phyloP scores from a whole-genome alignment of 1,139 yeast species.

The Arxiozyma heterogenica region DNA sequence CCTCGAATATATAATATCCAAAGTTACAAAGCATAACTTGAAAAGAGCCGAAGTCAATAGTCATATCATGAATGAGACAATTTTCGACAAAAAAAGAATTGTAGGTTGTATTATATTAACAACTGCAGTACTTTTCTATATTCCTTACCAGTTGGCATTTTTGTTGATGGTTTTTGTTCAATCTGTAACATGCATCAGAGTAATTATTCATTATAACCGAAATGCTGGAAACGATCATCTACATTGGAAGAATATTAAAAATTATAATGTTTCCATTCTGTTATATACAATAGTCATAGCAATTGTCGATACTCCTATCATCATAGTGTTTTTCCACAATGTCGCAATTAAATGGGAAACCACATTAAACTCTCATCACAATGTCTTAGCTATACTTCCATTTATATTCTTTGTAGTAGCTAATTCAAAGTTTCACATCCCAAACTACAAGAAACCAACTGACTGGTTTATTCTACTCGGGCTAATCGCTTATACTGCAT shows the following conservation, averaged over 20 bases:
- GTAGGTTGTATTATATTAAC: constrained; percentile 35
- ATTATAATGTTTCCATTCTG: constrained; percentile 47
- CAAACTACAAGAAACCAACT: constrained; percentile 11
- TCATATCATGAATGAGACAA: background rate
- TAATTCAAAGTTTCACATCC: constrained; percentile 30
- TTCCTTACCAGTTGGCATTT: constrained; percentile 76
- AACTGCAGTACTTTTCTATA: constrained; percentile 44
- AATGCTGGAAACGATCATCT: background rate
- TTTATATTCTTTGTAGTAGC: constrained; percentile 44
- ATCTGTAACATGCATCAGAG: constrained; percentile 37
- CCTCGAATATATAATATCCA: constrained; percentile 8
- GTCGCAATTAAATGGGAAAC: constrained; percentile 62
- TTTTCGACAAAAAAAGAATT: constrained; percentile 26
- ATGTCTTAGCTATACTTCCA: constrained; percentile 57
- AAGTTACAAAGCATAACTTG: background rate
- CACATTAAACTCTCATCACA: constrained; percentile 71
- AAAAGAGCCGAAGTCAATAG: background rate
- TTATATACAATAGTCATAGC: constrained; percentile 57
- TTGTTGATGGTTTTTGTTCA: constrained; percentile 51
- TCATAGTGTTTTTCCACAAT: constrained; percentile 63
- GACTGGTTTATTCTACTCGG: constrained; percentile 29
- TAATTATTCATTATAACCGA: constrained; percentile 5
- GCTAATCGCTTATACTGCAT: constrained; percentile 38
- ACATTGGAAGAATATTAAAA: constrained; percentile 27
- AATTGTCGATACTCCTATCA: constrained; percentile 59